Base-by-base conservation (phyloP, 1,139 yeast species). In the Suhomyces bolitotheri region DNA sequence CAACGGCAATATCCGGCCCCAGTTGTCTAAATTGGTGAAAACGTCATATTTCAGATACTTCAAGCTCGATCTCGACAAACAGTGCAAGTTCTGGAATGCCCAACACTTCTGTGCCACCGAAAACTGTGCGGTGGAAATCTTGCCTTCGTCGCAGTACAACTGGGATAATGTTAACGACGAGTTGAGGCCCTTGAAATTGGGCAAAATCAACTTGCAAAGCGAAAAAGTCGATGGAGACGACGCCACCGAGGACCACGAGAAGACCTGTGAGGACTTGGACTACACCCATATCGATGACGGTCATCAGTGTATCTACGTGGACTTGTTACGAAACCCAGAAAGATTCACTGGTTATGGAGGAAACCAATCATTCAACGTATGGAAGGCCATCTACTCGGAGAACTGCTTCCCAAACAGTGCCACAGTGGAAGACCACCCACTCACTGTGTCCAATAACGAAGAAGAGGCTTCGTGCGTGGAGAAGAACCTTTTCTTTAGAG, bases 331-430 rank as follows among this genome's bases (percentile, higher is more conserved):
- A 39, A 94, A 94, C 53, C 97, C 96, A 1, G 99, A 94, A 62
- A 73, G 98, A 53, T 94, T 87, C 63, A 94, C 98, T 1, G 98
- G 98, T 0, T 94, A 94, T 56, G 85, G 90, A 28, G 98, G 98
- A 22, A 78, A 82, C 36, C 96, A 92, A 54, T 88, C 96, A 16
- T 80, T 82, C 48, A 90, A 84, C 56, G 87, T 94, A 34, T 94
- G 99, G 99, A 72, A 81, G 30, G 88, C 95, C 41, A 89, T 94
- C 28, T 94, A 94, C 60, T 79, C 80, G 33, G 97, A 92, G 53
- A 89, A 90, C 66, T 89, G 97, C 58, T 90, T 90, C 63, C 74
- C 76, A 10, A 74, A 81, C 39, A 66, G 71, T 10, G 35, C 39
- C 7, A 26, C 25, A 4, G 37, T 29, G 13, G 40, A 37, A 21